phyloP scores from a whole-genome alignment of 78 protist species.

The Cavenderia fasciculata region DNA sequence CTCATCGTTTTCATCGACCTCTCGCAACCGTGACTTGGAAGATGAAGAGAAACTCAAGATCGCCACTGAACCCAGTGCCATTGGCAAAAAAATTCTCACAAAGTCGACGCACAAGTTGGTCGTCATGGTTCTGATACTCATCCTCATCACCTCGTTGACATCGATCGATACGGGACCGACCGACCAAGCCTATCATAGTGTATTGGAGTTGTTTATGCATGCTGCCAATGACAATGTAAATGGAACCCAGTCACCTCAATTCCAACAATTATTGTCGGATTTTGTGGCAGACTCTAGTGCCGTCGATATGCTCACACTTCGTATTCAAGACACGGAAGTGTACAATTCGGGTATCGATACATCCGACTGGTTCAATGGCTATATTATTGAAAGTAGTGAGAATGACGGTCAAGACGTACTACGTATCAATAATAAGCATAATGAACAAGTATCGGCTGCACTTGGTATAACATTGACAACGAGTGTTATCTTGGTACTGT shows the following conservation, averaged over 20 bases:
- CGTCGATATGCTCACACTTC: slow-evolving; percentile 3
- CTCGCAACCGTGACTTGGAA: neutral
- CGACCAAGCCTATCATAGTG: neutral
- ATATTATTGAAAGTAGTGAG: neutral
- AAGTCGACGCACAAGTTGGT: slow-evolving; percentile 42
- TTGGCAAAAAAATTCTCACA: slow-evolving; percentile 27
- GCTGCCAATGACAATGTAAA: neutral
- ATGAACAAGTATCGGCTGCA: slow-evolving; percentile 41
- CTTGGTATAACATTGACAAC: slow-evolving; percentile 37
- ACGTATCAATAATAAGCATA: slow-evolving; percentile 37
- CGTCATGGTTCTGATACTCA: slow-evolving; percentile 29
- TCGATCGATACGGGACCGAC: neutral
- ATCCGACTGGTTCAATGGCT: slow-evolving; percentile 21
- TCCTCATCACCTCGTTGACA: slow-evolving; percentile 27
- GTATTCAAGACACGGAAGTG: neutral
- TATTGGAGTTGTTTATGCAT: slow-evolving; percentile 1
- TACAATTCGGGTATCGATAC: slow-evolving; percentile 2
- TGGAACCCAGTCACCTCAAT: neutral
- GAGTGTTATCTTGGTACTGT: slow-evolving; percentile 37
- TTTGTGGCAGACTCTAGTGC: neutral
- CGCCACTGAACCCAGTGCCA: slow-evolving; percentile 20
- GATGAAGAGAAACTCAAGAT: neutral
- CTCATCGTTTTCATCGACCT: neutral
- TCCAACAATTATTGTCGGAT: neutral
- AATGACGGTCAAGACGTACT: neutral